phyloP scores from a whole-genome alignment of 2,329 filamentous ascomycete species.

The Dendrostoma leiphaemia region DNA sequence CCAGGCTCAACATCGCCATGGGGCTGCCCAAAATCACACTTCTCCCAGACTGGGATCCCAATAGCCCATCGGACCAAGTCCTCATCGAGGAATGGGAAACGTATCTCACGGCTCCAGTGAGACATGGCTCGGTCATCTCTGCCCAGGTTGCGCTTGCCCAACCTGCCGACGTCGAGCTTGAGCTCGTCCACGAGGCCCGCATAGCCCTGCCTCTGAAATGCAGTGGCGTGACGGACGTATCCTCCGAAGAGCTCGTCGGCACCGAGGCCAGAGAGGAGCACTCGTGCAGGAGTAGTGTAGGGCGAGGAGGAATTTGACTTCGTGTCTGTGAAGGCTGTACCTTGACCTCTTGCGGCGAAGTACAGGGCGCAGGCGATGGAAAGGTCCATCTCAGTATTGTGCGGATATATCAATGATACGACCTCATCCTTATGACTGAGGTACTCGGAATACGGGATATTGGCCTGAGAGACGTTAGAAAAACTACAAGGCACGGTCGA shows the following conservation, averaged over 20 bases:
- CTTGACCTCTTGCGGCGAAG: constrained; percentile 80
- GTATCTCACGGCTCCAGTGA: constrained; percentile 83
- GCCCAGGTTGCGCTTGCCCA: constrained; percentile 92
- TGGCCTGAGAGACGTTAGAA: constrained; percentile 47
- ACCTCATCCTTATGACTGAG: constrained; percentile 66
- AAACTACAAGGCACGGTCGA: neutral
- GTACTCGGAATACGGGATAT: constrained; percentile 78
- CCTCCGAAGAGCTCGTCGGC: constrained; percentile 96
- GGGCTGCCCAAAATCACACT: constrained; percentile 76
- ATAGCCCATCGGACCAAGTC: constrained; percentile 80
- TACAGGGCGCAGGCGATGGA: constrained; percentile 94
- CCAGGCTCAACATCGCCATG: constrained; percentile 62
- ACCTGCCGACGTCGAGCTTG: constrained; percentile 76
- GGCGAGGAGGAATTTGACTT: constrained; percentile 18
- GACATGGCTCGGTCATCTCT: constrained; percentile 90
- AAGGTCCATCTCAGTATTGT: constrained; percentile 98
- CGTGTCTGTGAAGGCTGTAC: constrained; percentile 38
- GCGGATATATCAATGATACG: constrained; percentile 78
- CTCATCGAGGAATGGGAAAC: constrained; percentile 92
- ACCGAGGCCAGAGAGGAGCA: constrained; percentile 87
- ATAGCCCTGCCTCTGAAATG: constrained; percentile 70
- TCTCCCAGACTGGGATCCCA: constrained; percentile 70
- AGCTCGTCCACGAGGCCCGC: constrained; percentile 76
- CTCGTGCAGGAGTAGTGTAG: constrained; percentile 72
- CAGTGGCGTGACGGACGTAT: constrained; percentile 79